Evolutionary conservation across 2,329 filamentous ascomycete genomes (phyloP).

Genomic region (Byssochlamys sp.): DNA sequence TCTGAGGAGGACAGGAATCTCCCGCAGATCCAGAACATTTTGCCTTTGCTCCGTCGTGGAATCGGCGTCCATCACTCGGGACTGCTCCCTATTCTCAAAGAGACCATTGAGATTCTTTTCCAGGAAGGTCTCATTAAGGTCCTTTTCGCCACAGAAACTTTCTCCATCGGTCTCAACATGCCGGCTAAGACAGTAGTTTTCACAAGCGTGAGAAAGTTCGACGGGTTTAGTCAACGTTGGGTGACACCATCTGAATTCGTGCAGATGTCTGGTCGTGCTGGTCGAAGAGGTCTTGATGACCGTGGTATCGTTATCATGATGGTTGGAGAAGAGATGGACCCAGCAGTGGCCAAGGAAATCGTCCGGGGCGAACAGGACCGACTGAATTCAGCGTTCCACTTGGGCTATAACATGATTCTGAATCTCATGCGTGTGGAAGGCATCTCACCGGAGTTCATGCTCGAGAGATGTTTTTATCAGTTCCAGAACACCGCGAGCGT

Average conservation of each 20-base stretch:
- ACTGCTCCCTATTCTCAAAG: slow-evolving; percentile 87
- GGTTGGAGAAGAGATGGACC: slow-evolving; percentile 94
- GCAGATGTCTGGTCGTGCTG: slow-evolving; percentile 95
- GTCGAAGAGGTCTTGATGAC: slow-evolving; percentile 91
- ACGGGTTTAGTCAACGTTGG: slow-evolving; percentile 69
- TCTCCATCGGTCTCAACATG: slow-evolving; percentile 98
- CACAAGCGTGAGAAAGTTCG: slow-evolving; percentile 89
- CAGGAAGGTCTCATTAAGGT: slow-evolving; percentile 97
- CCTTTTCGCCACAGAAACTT: slow-evolving; percentile 93
- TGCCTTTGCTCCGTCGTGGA: slow-evolving; percentile 78
- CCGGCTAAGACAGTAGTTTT: slow-evolving; percentile 99
- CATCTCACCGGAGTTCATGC: slow-evolving; percentile 97
- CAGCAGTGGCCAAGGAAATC: slow-evolving; percentile 83
- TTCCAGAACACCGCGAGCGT: slow-evolving; percentile 93
- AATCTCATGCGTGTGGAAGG: slow-evolving; percentile 95
- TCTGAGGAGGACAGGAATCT: slow-evolving; percentile 83
- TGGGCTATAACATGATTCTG: slow-evolving; percentile 98
- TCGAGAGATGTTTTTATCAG: slow-evolving; percentile 96
- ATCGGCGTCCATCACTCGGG: slow-evolving; percentile 97
- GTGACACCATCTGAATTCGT: slow-evolving; percentile 93
- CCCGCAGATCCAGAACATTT: slow-evolving; percentile 80
- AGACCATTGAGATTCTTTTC: slow-evolving; percentile 97
- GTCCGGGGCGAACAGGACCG: slow-evolving; percentile 95
- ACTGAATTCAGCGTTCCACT: slow-evolving; percentile 91
- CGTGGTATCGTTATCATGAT: slow-evolving; percentile 99